Percentiles rank a stretch among this genome's conserved stretches.
Conservation (phyloP, 768 basidiomycete species). For the Mycena olivaceomarginata region DNA sequence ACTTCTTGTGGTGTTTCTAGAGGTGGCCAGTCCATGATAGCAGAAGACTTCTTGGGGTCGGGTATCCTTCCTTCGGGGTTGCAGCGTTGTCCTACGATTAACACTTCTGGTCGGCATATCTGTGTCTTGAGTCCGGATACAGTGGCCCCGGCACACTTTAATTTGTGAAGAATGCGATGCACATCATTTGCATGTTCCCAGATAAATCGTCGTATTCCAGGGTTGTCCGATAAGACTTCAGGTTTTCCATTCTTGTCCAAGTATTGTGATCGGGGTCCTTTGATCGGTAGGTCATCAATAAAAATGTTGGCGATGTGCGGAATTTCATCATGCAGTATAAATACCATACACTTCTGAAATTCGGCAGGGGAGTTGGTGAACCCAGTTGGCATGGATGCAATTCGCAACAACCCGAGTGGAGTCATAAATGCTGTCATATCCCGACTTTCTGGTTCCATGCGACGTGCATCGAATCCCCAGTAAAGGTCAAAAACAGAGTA, state of each 20-base stretch:
- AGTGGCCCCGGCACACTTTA: constrained; percentile 52
- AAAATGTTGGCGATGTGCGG: constrained; percentile 51
- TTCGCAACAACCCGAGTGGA: no score
- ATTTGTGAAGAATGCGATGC: constrained; percentile 52
- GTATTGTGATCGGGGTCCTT: constrained; percentile 51
- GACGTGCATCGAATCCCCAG: no score
- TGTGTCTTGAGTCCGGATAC: constrained; percentile 52
- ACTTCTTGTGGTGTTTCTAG: neutral
- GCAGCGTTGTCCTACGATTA: constrained; percentile 13
- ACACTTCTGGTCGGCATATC: constrained; percentile 43
- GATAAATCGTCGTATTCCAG: constrained; percentile 10
- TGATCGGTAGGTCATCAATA: constrained; percentile 56
- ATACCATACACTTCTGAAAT: constrained; percentile 48
- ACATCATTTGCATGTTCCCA: constrained; percentile 57
- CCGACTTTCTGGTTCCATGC: no score
- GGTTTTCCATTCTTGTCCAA: constrained; percentile 42
- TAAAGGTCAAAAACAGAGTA: no score
- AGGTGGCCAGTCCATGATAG: neutral
- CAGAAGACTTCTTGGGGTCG: neutral
- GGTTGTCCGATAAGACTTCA: constrained; percentile 43
- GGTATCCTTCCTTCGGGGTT: neutral
- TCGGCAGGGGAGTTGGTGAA: constrained; percentile 39
- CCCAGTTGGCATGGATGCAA: neutral
- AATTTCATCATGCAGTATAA: constrained; percentile 56
- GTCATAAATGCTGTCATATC: no score